Percentiles rank a stretch among this genome's conserved stretches.
Evolutionary conservation across 306 rosid species (phyloP).

Genomic region (Dicorynia guianensis): DNA sequence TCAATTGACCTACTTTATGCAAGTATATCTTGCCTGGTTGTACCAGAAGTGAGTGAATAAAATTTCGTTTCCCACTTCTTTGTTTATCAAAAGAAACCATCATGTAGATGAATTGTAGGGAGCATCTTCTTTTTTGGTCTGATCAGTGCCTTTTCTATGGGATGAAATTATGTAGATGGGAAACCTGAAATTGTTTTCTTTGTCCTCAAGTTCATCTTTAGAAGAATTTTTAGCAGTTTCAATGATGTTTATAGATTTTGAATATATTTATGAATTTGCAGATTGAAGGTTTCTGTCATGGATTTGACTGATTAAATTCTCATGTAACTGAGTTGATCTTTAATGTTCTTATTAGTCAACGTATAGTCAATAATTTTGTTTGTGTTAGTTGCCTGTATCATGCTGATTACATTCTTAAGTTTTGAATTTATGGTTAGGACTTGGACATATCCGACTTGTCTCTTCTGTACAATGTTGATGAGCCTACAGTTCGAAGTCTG

Average conservation of each 20-base stretch:
- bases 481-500: slow-evolving; percentile 91
- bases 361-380: neutral
- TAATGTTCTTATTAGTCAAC: neutral
- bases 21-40: slow-evolving; percentile 79
- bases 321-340: neutral
- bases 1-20: slow-evolving; percentile 92
- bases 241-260: neutral
- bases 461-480: slow-evolving; percentile 77
- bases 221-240: neutral
- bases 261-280: neutral
- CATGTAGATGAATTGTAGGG: neutral
- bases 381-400: neutral
- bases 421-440: slow-evolving; percentile 59
- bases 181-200: neutral
- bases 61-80: neutral
- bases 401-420: slow-evolving; percentile 7
- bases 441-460: slow-evolving; percentile 80
- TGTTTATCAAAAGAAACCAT: neutral
- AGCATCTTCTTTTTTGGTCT: neutral
- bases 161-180: neutral
- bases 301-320: neutral
- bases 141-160: neutral
- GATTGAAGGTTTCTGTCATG: neutral
- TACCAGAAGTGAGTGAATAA: slow-evolving; percentile 72
- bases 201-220: neutral